Base-by-base conservation (phyloP, 805 yeast species). In the Metschnikowia gelsemii region DNA sequence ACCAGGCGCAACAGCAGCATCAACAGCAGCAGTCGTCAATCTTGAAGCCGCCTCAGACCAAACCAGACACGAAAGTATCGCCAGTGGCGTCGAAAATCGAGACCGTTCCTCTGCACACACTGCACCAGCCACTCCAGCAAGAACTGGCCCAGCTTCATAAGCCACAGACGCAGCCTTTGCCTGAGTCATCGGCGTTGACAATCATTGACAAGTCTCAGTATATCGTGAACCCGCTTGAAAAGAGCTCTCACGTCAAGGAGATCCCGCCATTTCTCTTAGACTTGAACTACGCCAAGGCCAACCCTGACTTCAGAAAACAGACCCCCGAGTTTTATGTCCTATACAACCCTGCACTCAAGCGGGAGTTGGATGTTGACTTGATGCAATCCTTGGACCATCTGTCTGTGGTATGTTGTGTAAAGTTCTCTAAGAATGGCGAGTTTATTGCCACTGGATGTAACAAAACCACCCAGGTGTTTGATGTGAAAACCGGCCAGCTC, bases 391-490 rank as follows among this genome's bases (percentile, higher is more conserved):
- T 91, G 54, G 95, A 87, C 60, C 98, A 93, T 69, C 78, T 89
- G 12, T 85, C 96, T 2, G 98, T 91, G 32, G 98, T 91, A 37
- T 93, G 98, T 72, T 91, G 98, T 66, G 98, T 91, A 44, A 77
- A 95, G 47, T 91, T 93, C 71, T 82, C 90, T 44, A 80, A 80
- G 50, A 96, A 88, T 62, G 98, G 98, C 49, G 84, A 86, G 66
- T 87, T 79, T 59, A 73, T 91, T 53, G 99, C 98, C 19, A 91
- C 98, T 12, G 99, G 99, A 35, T 90, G 97, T 72, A 93, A 91
- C 70, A 87, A 89, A 61, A 79, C 95, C 31, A 93, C 98, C 2
- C 96, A 90, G 65, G 96, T 91, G 43, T 91, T 84, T 66, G 85
- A 86, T 52, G 97, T 90, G 37, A 84, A 84, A 56, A 84, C 95